Conservation (phyloP, 768 basidiomycete genomes). For the Amanita rimosa region DNA sequence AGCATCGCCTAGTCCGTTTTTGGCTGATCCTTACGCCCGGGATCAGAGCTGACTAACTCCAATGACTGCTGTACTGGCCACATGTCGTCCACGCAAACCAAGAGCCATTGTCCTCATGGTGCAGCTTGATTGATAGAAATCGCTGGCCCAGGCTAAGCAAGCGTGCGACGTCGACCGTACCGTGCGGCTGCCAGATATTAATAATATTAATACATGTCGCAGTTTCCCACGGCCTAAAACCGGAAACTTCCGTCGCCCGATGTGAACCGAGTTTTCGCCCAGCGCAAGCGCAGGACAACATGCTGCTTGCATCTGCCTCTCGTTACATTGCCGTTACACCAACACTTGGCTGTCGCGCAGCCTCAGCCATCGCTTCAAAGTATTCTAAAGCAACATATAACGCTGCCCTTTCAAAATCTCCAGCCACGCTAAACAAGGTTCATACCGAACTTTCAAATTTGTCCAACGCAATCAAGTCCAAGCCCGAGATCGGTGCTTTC, state of each 20-base stretch:
- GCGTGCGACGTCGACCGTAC: too few relatives aligned
- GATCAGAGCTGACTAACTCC: not conserved
- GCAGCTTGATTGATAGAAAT: not conserved
- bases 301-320: constrained; percentile 48
- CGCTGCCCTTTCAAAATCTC: constrained; percentile 76
- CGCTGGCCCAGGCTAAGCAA: too few relatives aligned
- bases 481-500: constrained; percentile 58
- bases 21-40: not conserved
- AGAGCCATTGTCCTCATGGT: not conserved
- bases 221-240: constrained; percentile 13
- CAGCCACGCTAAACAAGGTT: constrained; percentile 73
- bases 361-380: constrained; percentile 68
- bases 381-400: constrained; percentile 78
- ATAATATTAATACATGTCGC: too few relatives aligned
- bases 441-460: constrained; percentile 73
- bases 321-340: constrained; percentile 37
- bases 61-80: not conserved
- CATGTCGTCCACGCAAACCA: not conserved
- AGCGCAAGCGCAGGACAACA: constrained; percentile 17
- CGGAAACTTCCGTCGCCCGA: constrained; percentile 23
- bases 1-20: not conserved
- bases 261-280: constrained; percentile 22
- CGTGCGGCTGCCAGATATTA: too few relatives aligned
- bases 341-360: constrained; percentile 57
- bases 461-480: constrained; percentile 53